These are phyloP conservation scores for Psilocybe mexicana DNA, from an alignment of 1,284 basidiomycete species.

Conservation along the genomic window DNA sequence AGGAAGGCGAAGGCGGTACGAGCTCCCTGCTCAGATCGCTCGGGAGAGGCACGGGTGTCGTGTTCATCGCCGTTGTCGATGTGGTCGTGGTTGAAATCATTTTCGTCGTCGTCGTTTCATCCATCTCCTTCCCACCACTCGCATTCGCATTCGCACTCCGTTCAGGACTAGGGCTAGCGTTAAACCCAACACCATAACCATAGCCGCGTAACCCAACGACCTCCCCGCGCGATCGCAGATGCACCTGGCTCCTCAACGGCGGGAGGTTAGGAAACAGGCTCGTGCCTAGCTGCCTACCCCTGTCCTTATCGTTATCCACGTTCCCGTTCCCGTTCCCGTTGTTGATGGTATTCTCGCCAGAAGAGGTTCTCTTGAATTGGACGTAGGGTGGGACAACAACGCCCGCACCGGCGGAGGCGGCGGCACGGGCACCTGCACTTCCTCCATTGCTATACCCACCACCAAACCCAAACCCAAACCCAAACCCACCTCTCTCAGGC, in stretches of 20 bases:
- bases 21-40: neutral
- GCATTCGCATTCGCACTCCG: too few species aligned
- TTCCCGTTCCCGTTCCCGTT: neutral
- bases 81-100: neutral
- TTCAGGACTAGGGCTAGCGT: too few species aligned
- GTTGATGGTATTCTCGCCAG: neutral
- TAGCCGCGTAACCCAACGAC: neutral
- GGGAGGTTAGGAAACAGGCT: conserved; percentile 8
- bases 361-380: neutral
- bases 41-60: neutral
- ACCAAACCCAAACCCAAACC: conserved; percentile 18
- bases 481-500: conserved; percentile 26
- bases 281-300: neutral
- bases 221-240: conserved; percentile 1
- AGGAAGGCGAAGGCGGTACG: conserved; percentile 8
- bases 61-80: neutral
- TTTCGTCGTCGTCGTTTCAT: neutral
- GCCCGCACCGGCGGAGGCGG: neutral
- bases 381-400: neutral
- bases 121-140: neutral
- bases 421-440: too few species aligned
- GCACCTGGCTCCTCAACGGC: neutral
- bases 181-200: too few species aligned
- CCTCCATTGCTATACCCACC: neutral
- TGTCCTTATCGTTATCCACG: neutral